Base-by-base conservation (phyloP, 1,139 yeast genomes). In the Kodamaea anthophila region DNA sequence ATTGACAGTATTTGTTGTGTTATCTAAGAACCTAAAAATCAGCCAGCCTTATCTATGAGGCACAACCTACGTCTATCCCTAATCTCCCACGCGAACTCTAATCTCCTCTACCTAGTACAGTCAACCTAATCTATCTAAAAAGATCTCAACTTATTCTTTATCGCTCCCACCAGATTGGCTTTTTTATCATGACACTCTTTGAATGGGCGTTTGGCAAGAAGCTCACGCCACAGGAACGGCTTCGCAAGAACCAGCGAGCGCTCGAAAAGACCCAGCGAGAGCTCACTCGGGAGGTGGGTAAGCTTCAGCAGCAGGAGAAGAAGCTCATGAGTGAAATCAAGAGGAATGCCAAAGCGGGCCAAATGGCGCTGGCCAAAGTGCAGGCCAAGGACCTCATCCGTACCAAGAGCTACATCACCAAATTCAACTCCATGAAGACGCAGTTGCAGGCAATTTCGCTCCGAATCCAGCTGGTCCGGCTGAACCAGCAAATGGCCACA, bases 131-230 rank as follows among this genome's bases (percentile, higher is more conserved):
- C 22, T 9, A 22, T 22, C 24, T 13, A 23, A 23, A 23, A 25
- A 19, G 22, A 25, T 18, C 16, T 18, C 10, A 22, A 25, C n/a
- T n/a, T n/a, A n/a, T n/a, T n/a, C n/a, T n/a, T n/a, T n/a, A n/a
- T n/a, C n/a, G n/a, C n/a, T n/a, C n/a, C n/a, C n/a, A n/a, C n/a
- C n/a, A n/a, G n/a, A n/a, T n/a, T n/a, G n/a, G n/a, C n/a, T 15
- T 10, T 9, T 15, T n/a, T 13, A 38, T 39, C 43, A 36, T 46
- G 19, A 43, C 33, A 46, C 58, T 87, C 45, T 73, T 88, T 44
- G 94, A 87, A 51, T 91, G 97, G 97, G 87, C 86, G 15, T 91
- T 91, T 59, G 98, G 98, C 10, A 85, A 87, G 67, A 74, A 81
- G 52, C 62, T 84, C 43, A 87, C 98, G 28, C 97, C 98, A 5